Base-by-base conservation (phyloP, 805 yeast genomes). In the Hanseniaspora valbyensis region DNA sequence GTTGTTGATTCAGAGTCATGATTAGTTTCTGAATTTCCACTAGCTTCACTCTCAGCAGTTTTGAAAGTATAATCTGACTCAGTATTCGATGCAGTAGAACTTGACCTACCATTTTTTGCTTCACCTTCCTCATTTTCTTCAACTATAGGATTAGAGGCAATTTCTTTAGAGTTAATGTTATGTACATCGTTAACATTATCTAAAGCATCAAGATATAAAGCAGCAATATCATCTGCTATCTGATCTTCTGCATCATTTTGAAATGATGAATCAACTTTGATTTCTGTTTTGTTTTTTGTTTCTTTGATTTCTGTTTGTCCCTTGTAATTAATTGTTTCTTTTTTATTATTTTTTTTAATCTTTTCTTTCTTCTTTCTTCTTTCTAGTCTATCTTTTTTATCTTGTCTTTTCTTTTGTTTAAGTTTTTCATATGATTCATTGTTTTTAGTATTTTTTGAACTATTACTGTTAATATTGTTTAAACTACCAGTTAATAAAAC, bases 191-290 rank as follows among this genome's bases (percentile, higher is more conserved):
- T 39, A 3, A 37, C 30, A 21, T 36, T 36, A n/a, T 44, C 49
- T 5, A 37, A 21, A 4, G 36, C 38, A 37, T 44, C 49, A 26
- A 44, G 22, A 37, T 44, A 44, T 24, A 44, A 44, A 4, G 42
- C 49, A 3, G 49, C 49, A 25, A 44, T 44, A 7, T 44, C 49
- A n/a, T 44, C 49, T 18, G 14, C 41, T n/a, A 44, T 26, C 8
- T 36, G 6, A 36, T 8, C 5, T 5, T 36, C 16, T 7, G 5
- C 24, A n/a, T 36, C 10, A 9, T 26, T 28, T 14, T 7, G 34
- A 26, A 28, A 43, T 12, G 14, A 29, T 14, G 16, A 29, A 18
- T 32, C 14, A 4, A 29, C 26, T 10, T 21, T 41, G 25, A n/a
- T n/a, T 32, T 32, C 36, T 32, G 18, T 8, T 13, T 28, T 40